Evolutionary conservation across 179 eudicot species (phyloP).

Genomic region (Actinidia chinensis): DNA sequence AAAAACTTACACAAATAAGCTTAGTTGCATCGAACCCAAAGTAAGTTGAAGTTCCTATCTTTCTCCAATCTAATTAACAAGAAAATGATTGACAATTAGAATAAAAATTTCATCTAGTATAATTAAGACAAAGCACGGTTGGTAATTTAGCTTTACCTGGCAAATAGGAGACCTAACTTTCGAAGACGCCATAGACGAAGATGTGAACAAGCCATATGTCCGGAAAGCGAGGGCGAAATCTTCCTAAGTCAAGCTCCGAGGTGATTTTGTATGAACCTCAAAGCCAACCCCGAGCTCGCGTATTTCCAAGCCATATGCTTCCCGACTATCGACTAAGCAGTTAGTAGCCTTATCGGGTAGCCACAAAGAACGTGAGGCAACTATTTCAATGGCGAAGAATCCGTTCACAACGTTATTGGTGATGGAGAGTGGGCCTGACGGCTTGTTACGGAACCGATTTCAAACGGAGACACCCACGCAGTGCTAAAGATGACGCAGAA

Average conservation of each 20-base stretch:
- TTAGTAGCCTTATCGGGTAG: constrained; percentile 71
- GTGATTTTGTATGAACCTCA: constrained; percentile 81
- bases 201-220: constrained; percentile 69
- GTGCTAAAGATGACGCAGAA: constrained; percentile 82
- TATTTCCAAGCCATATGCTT: constrained; percentile 76
- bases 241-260: constrained; percentile 59
- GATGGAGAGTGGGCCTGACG: constrained; percentile 49
- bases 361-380: constrained; percentile 85
- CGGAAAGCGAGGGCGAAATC: constrained; percentile 45
- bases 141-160: constrained; percentile 42
- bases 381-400: constrained; percentile 71
- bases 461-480: constrained; percentile 97
- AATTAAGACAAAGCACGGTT: not conserved
- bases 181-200: constrained; percentile 96
- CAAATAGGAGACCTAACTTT: constrained; percentile 70
- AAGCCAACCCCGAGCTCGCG: constrained; percentile 58
- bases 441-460: constrained; percentile 70
- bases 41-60: constrained; percentile 79
- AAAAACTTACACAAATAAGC: constrained; percentile 84
- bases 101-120: not conserved
- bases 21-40: constrained; percentile 79
- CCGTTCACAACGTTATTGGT: constrained; percentile 77
- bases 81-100: not conserved
- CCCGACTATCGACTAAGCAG: constrained; percentile 62
- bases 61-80: constrained; percentile 68